These are phyloP conservation scores for Sphagnum fallax DNA, from an alignment of 228 moss, liverwort and hornwort genomes.

Conservation along the genomic window DNA sequence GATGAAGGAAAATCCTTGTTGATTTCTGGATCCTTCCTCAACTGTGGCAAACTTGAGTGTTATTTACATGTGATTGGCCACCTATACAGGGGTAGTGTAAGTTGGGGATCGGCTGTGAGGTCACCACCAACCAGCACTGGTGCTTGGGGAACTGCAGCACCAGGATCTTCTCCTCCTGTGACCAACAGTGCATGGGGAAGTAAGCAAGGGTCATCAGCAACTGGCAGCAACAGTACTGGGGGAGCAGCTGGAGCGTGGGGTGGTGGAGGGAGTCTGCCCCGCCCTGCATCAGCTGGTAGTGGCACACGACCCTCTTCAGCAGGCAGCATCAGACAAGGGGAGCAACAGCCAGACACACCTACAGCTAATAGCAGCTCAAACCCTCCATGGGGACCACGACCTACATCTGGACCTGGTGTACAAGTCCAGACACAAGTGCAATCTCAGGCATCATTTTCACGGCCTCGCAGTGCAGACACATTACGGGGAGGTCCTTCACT, in stretches of 20 bases:
- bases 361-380: conserved; percentile 19
- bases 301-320: conserved; percentile 79
- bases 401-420: conserved; percentile 86
- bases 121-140: conserved; percentile 67
- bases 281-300: conserved; percentile 85
- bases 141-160: conserved; percentile 68
- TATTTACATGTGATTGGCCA: background rate
- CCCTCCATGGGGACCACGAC: conserved; percentile 74
- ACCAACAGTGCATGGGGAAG: conserved; percentile 67
- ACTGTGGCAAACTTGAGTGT: no score
- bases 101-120: conserved; percentile 84
- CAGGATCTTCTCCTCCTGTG: conserved; percentile 79
- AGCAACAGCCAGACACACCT: conserved; percentile 30
- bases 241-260: conserved; percentile 40
- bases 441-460: conserved; percentile 25
- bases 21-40: no score
- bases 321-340: conserved; percentile 50
- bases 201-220: conserved; percentile 25
- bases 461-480: conserved; percentile 93
- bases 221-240: conserved; percentile 16
- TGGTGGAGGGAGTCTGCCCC: conserved; percentile 45
- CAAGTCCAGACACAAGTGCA: conserved; percentile 76
- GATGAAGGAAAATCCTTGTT: no score
- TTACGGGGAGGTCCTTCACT: conserved; percentile 47
- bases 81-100: conserved; percentile 70